These are phyloP conservation scores for Solanum chaucha DNA, from an alignment of 257 asterid species.

Conservation along the genomic window DNA sequence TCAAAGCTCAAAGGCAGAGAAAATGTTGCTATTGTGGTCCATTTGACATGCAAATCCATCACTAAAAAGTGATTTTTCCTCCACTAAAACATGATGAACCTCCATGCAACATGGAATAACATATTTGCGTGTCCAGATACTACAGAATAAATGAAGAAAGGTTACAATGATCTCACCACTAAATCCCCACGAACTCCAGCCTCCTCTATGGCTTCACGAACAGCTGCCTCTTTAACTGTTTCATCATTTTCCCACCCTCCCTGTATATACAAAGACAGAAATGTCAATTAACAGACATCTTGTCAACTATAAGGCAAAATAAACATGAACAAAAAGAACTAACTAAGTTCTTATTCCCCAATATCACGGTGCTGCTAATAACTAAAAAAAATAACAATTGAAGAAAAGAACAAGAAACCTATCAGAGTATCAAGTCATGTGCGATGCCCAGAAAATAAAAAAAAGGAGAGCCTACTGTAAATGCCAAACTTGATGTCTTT, in stretches of 20 bases:
- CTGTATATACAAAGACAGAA: slow-evolving; percentile 15
- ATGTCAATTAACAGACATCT: background rate
- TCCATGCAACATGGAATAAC: background rate
- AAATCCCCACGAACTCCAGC: slow-evolving; percentile 93
- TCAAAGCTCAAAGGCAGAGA: background rate
- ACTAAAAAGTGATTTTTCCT: background rate
- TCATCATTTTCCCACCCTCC: slow-evolving; percentile 99
- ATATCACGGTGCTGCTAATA: background rate
- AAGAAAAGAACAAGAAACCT: background rate
- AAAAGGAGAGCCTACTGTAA: background rate
- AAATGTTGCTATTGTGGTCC: background rate
- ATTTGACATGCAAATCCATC: background rate
- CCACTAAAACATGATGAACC: background rate
- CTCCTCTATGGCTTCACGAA: slow-evolving; percentile 88
- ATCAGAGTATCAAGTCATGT: background rate
- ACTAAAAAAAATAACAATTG: background rate
- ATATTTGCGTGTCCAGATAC: background rate
- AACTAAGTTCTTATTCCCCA: background rate
- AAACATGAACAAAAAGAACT: background rate
- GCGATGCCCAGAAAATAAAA: background rate
- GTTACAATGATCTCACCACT: slow-evolving; percentile 35
- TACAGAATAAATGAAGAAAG: background rate
- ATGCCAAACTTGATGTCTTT: background rate
- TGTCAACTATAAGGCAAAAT: background rate
- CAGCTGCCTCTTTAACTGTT: slow-evolving; percentile 87